Conservation (phyloP, 2,329 filamentous ascomycete genomes). For the Monilinia vaccinii-corymbosi region DNA sequence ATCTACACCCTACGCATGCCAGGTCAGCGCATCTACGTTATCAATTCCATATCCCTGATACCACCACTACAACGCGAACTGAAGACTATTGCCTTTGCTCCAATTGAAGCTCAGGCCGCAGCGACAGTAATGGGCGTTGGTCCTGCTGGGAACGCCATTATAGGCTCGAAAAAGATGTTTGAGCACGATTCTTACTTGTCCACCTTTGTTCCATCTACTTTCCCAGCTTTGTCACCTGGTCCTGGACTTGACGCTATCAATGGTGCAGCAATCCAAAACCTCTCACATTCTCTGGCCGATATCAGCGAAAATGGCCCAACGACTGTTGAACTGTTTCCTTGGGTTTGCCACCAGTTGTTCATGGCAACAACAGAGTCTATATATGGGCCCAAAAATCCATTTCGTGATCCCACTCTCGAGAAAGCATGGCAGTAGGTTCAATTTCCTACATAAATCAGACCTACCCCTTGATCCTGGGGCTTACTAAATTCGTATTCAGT, state of each 20-base stretch:
- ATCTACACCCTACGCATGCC: neutral
- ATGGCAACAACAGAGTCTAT: slow-evolving; percentile 27
- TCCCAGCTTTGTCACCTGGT: slow-evolving; percentile 3
- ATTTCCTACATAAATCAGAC: neutral
- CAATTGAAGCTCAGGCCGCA: neutral
- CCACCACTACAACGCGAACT: neutral
- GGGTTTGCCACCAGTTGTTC: slow-evolving; percentile 13
- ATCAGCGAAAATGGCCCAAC: neutral
- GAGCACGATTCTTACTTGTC: slow-evolving; percentile 9
- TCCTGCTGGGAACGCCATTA: neutral
- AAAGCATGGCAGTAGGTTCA: neutral
- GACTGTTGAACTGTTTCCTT: slow-evolving; percentile 24
- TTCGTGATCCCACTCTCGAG: slow-evolving; percentile 3
- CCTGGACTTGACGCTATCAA: slow-evolving; percentile 9
- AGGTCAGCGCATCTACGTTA: neutral
- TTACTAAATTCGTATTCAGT: neutral
- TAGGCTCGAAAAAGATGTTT: slow-evolving; percentile 1
- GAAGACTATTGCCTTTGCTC: neutral
- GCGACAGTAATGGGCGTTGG: slow-evolving; percentile 1
- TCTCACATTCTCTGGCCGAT: neutral
- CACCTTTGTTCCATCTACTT: slow-evolving; percentile 1
- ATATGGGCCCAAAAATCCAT: slow-evolving; percentile 36
- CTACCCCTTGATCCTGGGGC: neutral
- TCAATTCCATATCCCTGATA: neutral
- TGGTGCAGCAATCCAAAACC: neutral